A percentile compares a stretch with the other conserved stretches of the same genome.
These are phyloP conservation scores for Termitomyces sp. DNA, from an alignment of 768 basidiomycete species.

Conservation along the genomic window DNA sequence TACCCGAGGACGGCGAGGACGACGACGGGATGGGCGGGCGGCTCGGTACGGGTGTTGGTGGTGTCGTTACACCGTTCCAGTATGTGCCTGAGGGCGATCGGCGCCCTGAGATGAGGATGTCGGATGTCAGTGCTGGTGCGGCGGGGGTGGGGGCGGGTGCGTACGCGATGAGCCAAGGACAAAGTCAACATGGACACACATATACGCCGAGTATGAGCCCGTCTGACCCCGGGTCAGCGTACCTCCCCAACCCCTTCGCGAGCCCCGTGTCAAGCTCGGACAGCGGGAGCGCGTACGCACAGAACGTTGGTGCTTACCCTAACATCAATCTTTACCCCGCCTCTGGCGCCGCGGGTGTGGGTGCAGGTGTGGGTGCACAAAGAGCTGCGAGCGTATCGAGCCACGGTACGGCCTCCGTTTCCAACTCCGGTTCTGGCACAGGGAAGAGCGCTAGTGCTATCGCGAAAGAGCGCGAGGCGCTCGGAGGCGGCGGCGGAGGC, in stretches of 20 bases:
- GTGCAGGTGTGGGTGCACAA: background rate
- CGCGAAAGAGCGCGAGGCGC: constrained; percentile 1
- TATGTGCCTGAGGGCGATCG: constrained; percentile 9
- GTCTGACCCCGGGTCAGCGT: background rate
- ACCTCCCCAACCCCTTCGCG: constrained; percentile 1
- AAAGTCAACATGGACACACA: background rate
- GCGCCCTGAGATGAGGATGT: background rate
- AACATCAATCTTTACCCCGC: background rate
- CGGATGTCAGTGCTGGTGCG: constrained; percentile 4
- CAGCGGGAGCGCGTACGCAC: constrained; percentile 2
- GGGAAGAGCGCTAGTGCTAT: background rate
- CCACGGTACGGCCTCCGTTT: background rate
- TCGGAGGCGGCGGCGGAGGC: background rate
- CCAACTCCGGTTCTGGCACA: background rate
- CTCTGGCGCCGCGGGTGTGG: too few relatives aligned
- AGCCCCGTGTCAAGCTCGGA: constrained; percentile 4
- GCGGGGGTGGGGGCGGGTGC: background rate
- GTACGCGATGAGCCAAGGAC: background rate
- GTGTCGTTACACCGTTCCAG: constrained; percentile 34
- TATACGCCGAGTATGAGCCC: background rate
- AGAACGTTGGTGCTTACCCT: background rate
- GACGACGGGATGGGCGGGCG: constrained; percentile 38
- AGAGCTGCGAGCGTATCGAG: constrained; percentile 5
- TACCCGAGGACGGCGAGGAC: constrained; percentile 12
- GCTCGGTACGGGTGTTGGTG: constrained; percentile 28